A percentile compares a stretch with the other conserved stretches of the same genome.
Conservation (phyloP, 495 filamentous ascomycete species). For the Elasticomyces elasticus region DNA sequence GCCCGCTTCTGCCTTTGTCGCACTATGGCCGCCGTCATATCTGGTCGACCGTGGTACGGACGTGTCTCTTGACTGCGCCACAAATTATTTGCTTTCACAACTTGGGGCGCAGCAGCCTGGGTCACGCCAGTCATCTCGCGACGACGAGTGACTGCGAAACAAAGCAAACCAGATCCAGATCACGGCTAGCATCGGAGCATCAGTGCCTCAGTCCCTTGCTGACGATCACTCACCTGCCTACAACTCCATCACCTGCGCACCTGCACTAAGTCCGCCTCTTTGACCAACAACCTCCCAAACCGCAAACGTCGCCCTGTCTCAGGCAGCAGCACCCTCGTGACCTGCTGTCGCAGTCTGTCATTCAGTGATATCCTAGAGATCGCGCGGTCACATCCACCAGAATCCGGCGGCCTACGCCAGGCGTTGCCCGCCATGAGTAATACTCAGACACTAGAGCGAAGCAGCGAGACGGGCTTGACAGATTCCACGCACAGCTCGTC, state of each 20-base stretch:
- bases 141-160: neutral
- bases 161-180: neutral
- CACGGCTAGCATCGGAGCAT: neutral
- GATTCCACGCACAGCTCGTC: constrained; percentile 23
- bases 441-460: constrained; percentile 5
- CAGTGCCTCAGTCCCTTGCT: neutral
- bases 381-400: neutral
- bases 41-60: too few relatives aligned
- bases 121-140: neutral
- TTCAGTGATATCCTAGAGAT: neutral
- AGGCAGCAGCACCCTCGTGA: neutral
- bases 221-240: neutral
- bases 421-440: constrained; percentile 5
- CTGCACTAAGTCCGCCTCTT: neutral
- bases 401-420: neutral
- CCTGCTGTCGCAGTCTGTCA: neutral
- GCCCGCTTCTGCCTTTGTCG: too few relatives aligned
- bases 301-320: neutral
- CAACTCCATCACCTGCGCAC: neutral
- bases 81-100: too few relatives aligned
- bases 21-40: too few relatives aligned
- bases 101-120: neutral
- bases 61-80: too few relatives aligned
- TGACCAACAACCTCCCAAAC: neutral
- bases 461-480: constrained; percentile 10